These are phyloP conservation scores for Eucalyptus regnans DNA, from an alignment of 345 rosid species.

Conservation along the genomic window DNA sequence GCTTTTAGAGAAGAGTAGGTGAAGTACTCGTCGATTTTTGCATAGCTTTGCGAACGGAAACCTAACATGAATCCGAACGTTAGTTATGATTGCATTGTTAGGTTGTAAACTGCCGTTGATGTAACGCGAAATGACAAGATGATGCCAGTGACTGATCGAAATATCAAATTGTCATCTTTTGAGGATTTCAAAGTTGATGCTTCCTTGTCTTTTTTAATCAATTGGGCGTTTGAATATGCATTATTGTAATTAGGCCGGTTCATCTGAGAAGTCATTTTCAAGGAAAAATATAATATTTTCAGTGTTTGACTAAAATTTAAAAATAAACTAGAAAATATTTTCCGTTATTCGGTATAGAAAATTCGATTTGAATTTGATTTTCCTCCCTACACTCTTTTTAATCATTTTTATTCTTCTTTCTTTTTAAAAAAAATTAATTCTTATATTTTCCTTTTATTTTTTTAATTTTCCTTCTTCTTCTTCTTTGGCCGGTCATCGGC, in stretches of 20 bases:
- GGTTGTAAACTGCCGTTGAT: not conserved
- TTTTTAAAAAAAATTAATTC: too few species aligned
- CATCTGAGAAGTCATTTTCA: too few species aligned
- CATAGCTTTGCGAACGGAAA: not conserved
- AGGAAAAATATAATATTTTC: too few species aligned
- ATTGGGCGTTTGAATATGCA: not conserved
- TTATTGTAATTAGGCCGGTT: not conserved
- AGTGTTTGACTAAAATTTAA: accelerated
- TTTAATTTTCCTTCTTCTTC: too few species aligned
- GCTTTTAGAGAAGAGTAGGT: not conserved
- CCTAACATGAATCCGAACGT: not conserved
- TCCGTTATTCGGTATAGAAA: too few species aligned
- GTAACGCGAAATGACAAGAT: not conserved
- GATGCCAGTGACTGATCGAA: not conserved
- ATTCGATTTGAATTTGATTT: too few species aligned
- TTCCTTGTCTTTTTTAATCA: not conserved
- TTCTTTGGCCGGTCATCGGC: accelerated
- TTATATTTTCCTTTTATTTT: too few species aligned
- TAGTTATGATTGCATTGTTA: not conserved
- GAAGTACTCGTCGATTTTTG: not conserved
- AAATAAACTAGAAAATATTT: too few species aligned
- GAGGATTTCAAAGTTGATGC: not conserved
- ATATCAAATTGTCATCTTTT: not conserved
- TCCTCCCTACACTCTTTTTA: too few species aligned
- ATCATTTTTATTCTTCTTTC: too few species aligned